Base-by-base conservation (phyloP, 2,329 filamentous ascomycete genomes). In the Coniochaeta ligniaria region DNA sequence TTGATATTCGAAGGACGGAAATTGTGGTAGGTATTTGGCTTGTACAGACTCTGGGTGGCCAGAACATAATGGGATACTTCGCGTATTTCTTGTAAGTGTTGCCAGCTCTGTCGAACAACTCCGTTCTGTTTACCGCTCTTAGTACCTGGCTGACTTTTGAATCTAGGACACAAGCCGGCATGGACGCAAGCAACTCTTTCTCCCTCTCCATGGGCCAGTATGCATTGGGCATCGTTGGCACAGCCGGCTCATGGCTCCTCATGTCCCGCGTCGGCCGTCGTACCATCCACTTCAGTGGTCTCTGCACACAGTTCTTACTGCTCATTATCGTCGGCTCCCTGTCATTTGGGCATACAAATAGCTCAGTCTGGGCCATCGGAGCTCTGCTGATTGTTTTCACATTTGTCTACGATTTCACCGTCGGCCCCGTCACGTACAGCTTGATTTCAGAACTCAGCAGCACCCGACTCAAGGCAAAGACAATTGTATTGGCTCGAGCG, bases 1-100 rank as follows among this genome's bases (percentile, higher is more conserved):
- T 76, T 33, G 78, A 86, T 65, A 71, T 80, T 1, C 76, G 80
- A n/a, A 74, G 82, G 20, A 83, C 81, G 7, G 80, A 83, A 65
- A 79, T 84, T 33, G 79, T 80, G 1, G 70, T 79, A 35, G 72
- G 76, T 20, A 74, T 80, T 52, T 83, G 78, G 75, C 71, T 79
- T 1, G 77, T 81, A 14, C 79, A 82, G 64, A 77, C 76, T 0
- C 72, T 80, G 0, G 75, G 78, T 20, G 80, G 80, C 7, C 74
- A 77, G 59, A 78, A 76, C 47, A 71, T 83, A 36, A 81, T 82
- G 74, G 78, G 76, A 0, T 80, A 80, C 64, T 78, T 77, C 20
- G 72, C 74, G 7, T 80, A 80, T 63, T 80, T 80, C 65, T 67
- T 74, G 61, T 69, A 71, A 62, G 64, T 58, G 24, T 22, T 41